phyloP scores from a whole-genome alignment of 495 filamentous ascomycete species.

The Penicillium nucicola region DNA sequence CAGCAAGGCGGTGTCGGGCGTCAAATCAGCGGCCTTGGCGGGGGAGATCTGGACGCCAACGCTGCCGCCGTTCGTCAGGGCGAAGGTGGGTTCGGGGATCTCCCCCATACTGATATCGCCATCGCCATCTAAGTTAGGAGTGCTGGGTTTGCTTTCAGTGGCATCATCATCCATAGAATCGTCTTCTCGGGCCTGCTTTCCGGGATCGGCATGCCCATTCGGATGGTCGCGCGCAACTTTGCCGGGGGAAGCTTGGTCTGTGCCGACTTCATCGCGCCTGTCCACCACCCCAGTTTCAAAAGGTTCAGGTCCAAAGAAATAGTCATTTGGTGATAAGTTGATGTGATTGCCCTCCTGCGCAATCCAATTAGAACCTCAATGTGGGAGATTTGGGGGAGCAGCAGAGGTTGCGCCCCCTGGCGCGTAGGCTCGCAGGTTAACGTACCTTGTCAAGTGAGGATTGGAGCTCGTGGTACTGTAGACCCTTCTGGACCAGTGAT shows the following conservation, averaged over 20 bases:
- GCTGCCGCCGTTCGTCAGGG: constrained; percentile 62
- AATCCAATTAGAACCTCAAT: constrained; percentile 12
- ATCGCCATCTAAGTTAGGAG: constrained; percentile 34
- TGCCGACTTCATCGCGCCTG: constrained; percentile 26
- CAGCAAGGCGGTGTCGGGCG: constrained; percentile 62
- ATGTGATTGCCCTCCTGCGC: constrained; percentile 43
- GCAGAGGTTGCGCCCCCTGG: not conserved
- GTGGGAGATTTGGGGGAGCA: not conserved
- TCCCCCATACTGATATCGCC: constrained; percentile 43
- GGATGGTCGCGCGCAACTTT: constrained; percentile 42
- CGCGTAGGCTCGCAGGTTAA: not conserved
- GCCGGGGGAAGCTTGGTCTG: constrained; percentile 31
- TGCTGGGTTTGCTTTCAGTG: constrained; percentile 18
- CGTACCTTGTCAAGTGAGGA: constrained; percentile 59
- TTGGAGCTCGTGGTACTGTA: constrained; percentile 70
- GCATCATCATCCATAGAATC: constrained; percentile 52
- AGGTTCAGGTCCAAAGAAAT: constrained; percentile 51
- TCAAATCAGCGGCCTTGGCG: constrained; percentile 61
- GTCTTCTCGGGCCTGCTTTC: constrained; percentile 42
- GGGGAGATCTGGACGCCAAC: constrained; percentile 62
- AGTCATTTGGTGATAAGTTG: constrained; percentile 33
- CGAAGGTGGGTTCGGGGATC: constrained; percentile 56
- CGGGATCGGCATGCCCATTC: constrained; percentile 40
- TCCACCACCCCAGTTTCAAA: constrained; percentile 32
- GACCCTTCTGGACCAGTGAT: constrained; percentile 70